phyloP scores from a whole-genome alignment of 371 early-diverging fungal genomes.

The Dichotomocladium elegans region DNA sequence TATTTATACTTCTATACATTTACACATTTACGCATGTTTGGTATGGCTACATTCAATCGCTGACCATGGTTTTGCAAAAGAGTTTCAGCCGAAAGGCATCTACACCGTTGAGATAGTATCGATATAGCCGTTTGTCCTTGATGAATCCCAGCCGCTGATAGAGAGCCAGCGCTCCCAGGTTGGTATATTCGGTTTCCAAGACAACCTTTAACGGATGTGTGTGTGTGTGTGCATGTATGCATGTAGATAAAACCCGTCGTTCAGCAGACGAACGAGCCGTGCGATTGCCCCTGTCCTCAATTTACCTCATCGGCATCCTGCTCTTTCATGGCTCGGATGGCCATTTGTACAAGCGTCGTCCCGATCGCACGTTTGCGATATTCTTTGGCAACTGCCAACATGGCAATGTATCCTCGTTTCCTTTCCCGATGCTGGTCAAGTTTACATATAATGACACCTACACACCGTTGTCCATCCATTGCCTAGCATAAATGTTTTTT shows the following conservation, averaged over 20 bases:
- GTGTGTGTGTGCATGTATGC: background rate
- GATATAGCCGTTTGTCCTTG: slow-evolving; percentile 82
- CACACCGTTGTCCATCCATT: slow-evolving; percentile 55
- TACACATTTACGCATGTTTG: background rate
- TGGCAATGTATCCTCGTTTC: slow-evolving; percentile 92
- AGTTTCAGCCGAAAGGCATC: slow-evolving; percentile 90
- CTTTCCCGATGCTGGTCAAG: slow-evolving; percentile 73
- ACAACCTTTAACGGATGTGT: slow-evolving; percentile 52
- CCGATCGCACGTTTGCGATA: slow-evolving; percentile 83
- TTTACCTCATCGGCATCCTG: slow-evolving; percentile 88
- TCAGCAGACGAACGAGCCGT: no score
- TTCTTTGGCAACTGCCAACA: slow-evolving; percentile 85
- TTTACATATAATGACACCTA: slow-evolving; percentile 90
- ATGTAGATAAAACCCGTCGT: background rate
- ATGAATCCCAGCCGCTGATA: slow-evolving; percentile 94
- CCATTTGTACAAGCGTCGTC: slow-evolving; percentile 67
- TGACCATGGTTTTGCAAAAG: slow-evolving; percentile 55
- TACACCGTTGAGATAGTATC: slow-evolving; percentile 92
- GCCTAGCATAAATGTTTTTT: slow-evolving; percentile 37
- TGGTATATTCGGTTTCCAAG: slow-evolving; percentile 91
- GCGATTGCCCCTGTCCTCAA: no score
- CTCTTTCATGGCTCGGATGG: slow-evolving; percentile 72
- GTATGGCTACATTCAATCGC: background rate
- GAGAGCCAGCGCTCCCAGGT: slow-evolving; percentile 78
- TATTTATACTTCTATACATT: no score